Conservation (phyloP, 805 yeast genomes). For the Kazachstania kunashirensis region DNA sequence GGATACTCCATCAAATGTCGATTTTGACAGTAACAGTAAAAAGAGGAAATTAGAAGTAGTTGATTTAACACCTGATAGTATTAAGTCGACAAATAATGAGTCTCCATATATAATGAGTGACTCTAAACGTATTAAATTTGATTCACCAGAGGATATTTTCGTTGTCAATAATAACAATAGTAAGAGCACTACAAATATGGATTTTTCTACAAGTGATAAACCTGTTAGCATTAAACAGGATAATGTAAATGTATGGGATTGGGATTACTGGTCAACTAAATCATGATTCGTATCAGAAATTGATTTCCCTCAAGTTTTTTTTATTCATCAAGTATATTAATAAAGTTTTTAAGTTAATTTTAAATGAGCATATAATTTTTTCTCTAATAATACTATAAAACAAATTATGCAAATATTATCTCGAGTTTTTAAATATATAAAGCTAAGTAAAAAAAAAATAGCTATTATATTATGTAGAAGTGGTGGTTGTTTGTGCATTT, state of each 20-base stretch:
- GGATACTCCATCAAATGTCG: neutral
- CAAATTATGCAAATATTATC: no score
- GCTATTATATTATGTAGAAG: no score
- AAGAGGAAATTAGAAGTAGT: slow-evolving; percentile 24
- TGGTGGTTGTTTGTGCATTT: no score
- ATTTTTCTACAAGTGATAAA: neutral
- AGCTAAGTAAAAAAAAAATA: no score
- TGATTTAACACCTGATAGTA: slow-evolving; percentile 15
- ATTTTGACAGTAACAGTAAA: slow-evolving; percentile 6
- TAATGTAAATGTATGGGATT: slow-evolving; percentile 22
- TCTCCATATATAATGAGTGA: slow-evolving; percentile 26
- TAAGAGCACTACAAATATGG: slow-evolving; percentile 3
- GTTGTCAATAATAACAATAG: slow-evolving; percentile 8
- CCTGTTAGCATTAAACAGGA: neutral
- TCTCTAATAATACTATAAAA: no score
- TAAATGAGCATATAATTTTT: no score
- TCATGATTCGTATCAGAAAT: no score
- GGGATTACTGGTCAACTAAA: slow-evolving; percentile 23
- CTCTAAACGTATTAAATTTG: slow-evolving; percentile 27
- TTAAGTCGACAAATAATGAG: slow-evolving; percentile 8
- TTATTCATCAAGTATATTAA: no score
- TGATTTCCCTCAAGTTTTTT: no score
- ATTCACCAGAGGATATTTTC: slow-evolving; percentile 29
- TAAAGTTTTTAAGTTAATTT: no score
- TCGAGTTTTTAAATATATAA: no score